Evolutionary conservation across 73 alveolate genomes (phyloP), one percentile per base, ranked within the genome.

Genomic region (Blepharisma japonicum): DNA sequence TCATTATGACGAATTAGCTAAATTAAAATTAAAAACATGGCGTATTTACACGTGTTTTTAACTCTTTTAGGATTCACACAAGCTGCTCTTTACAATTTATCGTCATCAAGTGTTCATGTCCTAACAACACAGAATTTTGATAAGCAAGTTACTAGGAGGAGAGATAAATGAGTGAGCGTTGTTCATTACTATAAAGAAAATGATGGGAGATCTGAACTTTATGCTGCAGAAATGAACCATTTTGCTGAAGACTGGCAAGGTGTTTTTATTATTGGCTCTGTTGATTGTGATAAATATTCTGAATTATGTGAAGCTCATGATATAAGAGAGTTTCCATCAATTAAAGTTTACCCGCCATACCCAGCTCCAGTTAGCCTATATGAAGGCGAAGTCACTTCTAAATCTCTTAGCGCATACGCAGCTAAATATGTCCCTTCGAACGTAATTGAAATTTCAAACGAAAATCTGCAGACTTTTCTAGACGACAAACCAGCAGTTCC

Each of bases 171-270:
- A 56, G 92, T 85, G 38, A 71, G 82, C 6, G 68, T 85, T 45
- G 86, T 85, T 51, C 92, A 85, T 51, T 85, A 53, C 79, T 85
- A 85, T 68, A 54, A 39, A 77, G 83, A 55, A 46, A 48, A 20
- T 68, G 87, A 85, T 72, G 88, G 88, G 6, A 81, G 80, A 47
- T 54, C 82, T 14, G 68, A 25, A 71, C 45, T 39, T 56, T 50
- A 68, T 21, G 92, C 85, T 47, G 90, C 83, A 6, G 93, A 88
- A 32, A 90, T 86, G 71, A 93, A 92, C 39, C 91, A 85, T 71
- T 87, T 94, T 61, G 96, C 97, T 51, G 91, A 93, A 77, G 98
- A 94, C 77, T 92, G 94, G 86, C 89, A 91, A 86, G 99, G 99
- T 4, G 88, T 96, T 90, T 96, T 90, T 82, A 88, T 87, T 82